Base-by-base conservation (phyloP, 148 eudicot genomes). In the Hydrangea macrophylla region DNA sequence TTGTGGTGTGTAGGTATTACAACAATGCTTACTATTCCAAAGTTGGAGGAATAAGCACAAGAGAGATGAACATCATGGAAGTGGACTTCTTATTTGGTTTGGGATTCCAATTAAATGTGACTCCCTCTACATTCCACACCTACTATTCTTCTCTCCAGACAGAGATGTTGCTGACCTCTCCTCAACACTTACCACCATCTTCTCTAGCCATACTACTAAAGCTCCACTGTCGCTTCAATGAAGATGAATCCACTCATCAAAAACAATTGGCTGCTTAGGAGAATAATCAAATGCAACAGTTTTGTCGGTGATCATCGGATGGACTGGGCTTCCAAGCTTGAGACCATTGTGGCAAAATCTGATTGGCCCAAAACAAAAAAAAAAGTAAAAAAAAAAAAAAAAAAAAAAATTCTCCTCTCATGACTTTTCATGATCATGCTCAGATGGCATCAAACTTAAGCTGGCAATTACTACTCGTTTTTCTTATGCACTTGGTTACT, bases 11-110 rank as follows among this genome's bases (percentile, higher is more conserved):
- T 51, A 82, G 85, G 63, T 79, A 60, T 42, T 82, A 79, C 75
- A 82, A 79, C 78, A 82, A 82, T 73, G 85, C 82, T 1, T 76
- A 75, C 70, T 82, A 79, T 73, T 82, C 80, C n/a, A 82, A 78
- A 73, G 79, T 82, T 3, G 85, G 85, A n/a, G 85, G 82, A 64
- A 78, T 81, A 48, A 82, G 82, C 80, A 75, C 75, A 51, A 37
- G 6, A 64, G 85, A 82, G 78, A 82, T 82, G 76, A 82, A 82
- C 72, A 62, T 79, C 33, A 78, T 82, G 44, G 85, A 82, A 65
- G 60, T 82, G 61, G 85, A 82, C 44, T 82, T 82, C 73, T 62
- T 82, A 30, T 82, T 82, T 66, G 85, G 85, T 0, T 31, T 79
- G 55, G 78, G 82, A 6, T 82, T 82, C 74, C 61, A 79, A 28